Conservation (phyloP, 176 grass and related monocot species). For the Typha latifolia region DNA sequence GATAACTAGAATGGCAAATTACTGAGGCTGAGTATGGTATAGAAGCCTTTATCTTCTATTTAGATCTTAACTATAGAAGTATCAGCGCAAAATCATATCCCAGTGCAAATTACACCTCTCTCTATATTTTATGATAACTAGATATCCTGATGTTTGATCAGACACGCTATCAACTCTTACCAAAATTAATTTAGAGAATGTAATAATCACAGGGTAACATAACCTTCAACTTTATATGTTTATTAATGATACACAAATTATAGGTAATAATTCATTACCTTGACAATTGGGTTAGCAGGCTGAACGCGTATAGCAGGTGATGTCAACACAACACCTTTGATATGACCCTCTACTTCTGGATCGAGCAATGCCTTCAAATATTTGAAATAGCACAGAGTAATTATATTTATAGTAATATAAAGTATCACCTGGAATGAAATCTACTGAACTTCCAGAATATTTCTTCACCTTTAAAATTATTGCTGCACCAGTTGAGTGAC, state of each 20-base stretch:
- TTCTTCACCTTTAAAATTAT: conserved; percentile 72
- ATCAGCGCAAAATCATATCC: too few species aligned
- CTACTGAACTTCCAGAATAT: not conserved
- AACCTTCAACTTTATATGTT: not conserved
- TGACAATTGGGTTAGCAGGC: conserved; percentile 53
- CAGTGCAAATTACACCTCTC: too few species aligned
- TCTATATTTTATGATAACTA: too few species aligned
- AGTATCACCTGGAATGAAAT: not conserved
- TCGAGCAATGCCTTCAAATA: conserved; percentile 56
- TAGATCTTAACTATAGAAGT: too few species aligned
- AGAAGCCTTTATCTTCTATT: too few species aligned
- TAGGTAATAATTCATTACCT: conserved; percentile 32
- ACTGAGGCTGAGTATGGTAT: too few species aligned
- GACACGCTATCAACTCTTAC: not conserved
- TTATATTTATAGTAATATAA: not conserved
- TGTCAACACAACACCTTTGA: conserved; percentile 57
- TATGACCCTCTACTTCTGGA: conserved; percentile 39
- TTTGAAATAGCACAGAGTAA: not conserved
- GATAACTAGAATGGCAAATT: too few species aligned
- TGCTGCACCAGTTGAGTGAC: conserved; percentile 85
- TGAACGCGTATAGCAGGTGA: conserved; percentile 78
- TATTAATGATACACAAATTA: not conserved
- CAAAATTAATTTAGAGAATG: not conserved
- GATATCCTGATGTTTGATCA: not conserved
- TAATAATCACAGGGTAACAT: not conserved